These are phyloP conservation scores for Pisolithus thermaeus DNA, from an alignment of 1,284 basidiomycete species.

Conservation along the genomic window DNA sequence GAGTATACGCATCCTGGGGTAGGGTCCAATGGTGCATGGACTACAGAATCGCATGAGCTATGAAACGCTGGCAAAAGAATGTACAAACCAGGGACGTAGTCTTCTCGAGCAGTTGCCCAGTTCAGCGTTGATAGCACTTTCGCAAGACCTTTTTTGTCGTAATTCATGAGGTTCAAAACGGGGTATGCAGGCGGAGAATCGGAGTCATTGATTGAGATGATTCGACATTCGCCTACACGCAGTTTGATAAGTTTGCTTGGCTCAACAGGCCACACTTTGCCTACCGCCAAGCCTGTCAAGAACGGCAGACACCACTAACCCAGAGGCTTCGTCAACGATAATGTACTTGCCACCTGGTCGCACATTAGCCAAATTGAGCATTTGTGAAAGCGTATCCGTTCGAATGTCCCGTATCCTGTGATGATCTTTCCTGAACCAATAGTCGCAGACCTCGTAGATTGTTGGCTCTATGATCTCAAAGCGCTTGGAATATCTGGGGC, in stretches of 20 bases:
- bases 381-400: conserved; percentile 84
- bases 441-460: conserved; percentile 82
- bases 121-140: conserved; percentile 69
- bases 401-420: conserved; percentile 81
- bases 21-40: conserved; percentile 52
- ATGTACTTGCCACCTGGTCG: conserved; percentile 84
- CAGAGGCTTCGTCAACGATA: conserved; percentile 89
- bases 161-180: conserved; percentile 83
- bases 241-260: not conserved
- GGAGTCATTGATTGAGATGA: conserved; percentile 84
- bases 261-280: conserved; percentile 11
- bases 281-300: conserved; percentile 83
- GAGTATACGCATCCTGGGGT: conserved; percentile 51
- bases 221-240: conserved; percentile 62
- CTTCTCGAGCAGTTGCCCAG: conserved; percentile 86
- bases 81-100: conserved; percentile 60
- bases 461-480: conserved; percentile 91
- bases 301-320: conserved; percentile 81
- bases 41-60: conserved; percentile 27
- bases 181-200: conserved; percentile 94
- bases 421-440: conserved; percentile 83
- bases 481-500: conserved; percentile 74
- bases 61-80: not conserved
- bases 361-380: conserved; percentile 80
- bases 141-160: conserved; percentile 54